phyloP scores from a whole-genome alignment of 805 yeast genomes.

The Ogataea corticis region DNA sequence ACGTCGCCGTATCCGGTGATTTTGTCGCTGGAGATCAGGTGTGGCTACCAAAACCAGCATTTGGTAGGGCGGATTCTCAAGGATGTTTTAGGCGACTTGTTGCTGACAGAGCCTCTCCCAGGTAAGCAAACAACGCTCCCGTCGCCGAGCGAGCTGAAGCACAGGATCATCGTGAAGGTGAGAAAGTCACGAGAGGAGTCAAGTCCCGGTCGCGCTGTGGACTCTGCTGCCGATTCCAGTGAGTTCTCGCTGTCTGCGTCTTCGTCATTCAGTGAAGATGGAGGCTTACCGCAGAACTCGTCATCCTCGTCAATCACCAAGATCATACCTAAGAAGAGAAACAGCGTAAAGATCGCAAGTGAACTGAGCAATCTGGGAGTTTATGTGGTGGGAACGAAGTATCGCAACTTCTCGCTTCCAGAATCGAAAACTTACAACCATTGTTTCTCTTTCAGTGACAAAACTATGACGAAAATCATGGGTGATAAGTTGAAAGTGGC shows the following conservation, averaged over 20 bases:
- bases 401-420: slow-evolving; percentile 79
- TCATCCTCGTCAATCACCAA: slow-evolving; percentile 22
- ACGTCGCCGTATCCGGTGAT: slow-evolving; percentile 84
- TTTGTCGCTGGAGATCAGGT: slow-evolving; percentile 81
- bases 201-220: not conserved
- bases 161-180: slow-evolving; percentile 74
- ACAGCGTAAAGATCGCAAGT: slow-evolving; percentile 32
- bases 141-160: slow-evolving; percentile 70
- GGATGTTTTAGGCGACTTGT: slow-evolving; percentile 57
- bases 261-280: slow-evolving; percentile 34
- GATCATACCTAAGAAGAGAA: slow-evolving; percentile 20
- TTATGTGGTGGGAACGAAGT: slow-evolving; percentile 73
- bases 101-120: slow-evolving; percentile 44
- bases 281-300: slow-evolving; percentile 6
- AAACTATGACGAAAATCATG: slow-evolving; percentile 59
- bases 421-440: slow-evolving; percentile 81
- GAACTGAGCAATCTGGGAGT: slow-evolving; percentile 64
- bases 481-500: slow-evolving; percentile 57
- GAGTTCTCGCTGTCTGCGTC: slow-evolving; percentile 27
- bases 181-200: slow-evolving; percentile 45
- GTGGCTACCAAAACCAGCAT: slow-evolving; percentile 68
- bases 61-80: slow-evolving; percentile 53
- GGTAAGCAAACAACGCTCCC: slow-evolving; percentile 47
- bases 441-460: slow-evolving; percentile 85
- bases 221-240: slow-evolving; percentile 14